A percentile compares a stretch with the other conserved stretches of the same genome.
Conservation (phyloP, 208 protist species). For the Wallacemonas sp. region DNA sequence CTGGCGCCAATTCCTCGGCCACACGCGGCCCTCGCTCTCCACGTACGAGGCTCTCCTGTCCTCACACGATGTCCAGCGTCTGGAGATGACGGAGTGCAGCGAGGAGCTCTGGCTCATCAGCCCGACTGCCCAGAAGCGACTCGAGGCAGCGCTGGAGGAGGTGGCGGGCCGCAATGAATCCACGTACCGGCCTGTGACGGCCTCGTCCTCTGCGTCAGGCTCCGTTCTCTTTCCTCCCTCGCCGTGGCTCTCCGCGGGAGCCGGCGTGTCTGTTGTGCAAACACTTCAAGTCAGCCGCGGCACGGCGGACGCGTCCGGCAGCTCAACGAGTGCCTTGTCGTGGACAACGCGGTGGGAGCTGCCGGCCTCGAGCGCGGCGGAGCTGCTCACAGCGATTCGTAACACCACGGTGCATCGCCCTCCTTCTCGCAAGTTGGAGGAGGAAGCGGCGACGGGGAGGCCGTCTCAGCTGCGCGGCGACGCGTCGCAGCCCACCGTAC, state of each 20-base stretch:
- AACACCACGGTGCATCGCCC: neutral
- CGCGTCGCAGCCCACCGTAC: neutral
- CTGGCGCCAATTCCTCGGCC: slow-evolving; percentile 46
- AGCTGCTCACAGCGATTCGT: slow-evolving; percentile 19
- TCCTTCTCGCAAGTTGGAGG: too few species aligned
- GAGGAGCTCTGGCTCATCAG: slow-evolving; percentile 62
- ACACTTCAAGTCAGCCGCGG: slow-evolving; percentile 4
- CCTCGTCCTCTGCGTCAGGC: too few species aligned
- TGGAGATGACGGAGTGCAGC: slow-evolving; percentile 51
- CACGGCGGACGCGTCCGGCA: slow-evolving; percentile 15
- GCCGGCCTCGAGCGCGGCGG: slow-evolving; percentile 27
- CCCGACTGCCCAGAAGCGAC: slow-evolving; percentile 27
- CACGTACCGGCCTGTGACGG: too few species aligned
- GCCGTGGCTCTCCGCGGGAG: too few species aligned
- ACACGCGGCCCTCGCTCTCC: slow-evolving; percentile 57
- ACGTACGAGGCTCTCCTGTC: slow-evolving; percentile 26
- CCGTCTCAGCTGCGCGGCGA: too few species aligned
- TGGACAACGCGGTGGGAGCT: slow-evolving; percentile 42
- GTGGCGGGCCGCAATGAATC: too few species aligned
- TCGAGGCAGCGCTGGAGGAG: slow-evolving; percentile 30
- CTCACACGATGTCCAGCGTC: slow-evolving; percentile 47
- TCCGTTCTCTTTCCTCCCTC: too few species aligned
- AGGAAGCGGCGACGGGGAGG: too few species aligned
- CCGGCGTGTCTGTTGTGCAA: neutral
- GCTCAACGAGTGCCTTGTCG: slow-evolving; percentile 24